phyloP scores from a whole-genome alignment of 1,284 basidiomycete species.

The Wolfiporia cocos region DNA sequence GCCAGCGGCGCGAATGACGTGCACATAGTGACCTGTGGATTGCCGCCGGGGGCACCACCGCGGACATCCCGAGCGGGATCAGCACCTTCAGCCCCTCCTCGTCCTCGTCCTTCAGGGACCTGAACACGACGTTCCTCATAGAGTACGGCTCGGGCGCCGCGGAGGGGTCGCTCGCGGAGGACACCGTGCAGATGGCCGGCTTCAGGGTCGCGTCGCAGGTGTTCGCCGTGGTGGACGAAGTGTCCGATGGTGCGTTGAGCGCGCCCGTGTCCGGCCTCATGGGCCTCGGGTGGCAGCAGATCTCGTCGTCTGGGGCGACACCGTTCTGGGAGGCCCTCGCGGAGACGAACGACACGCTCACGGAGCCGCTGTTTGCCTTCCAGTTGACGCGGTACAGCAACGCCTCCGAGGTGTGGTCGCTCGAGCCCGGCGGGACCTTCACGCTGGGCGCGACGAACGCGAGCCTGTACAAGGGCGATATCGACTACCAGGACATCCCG shows the following conservation, averaged over 20 bases:
- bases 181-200: slow-evolving; percentile 33
- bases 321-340: slow-evolving; percentile 61
- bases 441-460: slow-evolving; percentile 69
- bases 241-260: slow-evolving; percentile 20
- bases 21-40: slow-evolving; percentile 24
- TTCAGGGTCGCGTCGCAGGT: slow-evolving; percentile 39
- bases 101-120: slow-evolving; percentile 21
- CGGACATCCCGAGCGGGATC: slow-evolving; percentile 15
- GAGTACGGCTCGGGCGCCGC: slow-evolving; percentile 29
- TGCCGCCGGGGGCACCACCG: slow-evolving; percentile 8
- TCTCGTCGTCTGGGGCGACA: slow-evolving; percentile 32
- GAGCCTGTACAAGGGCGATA: slow-evolving; percentile 68
- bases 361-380: slow-evolving; percentile 72
- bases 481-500: slow-evolving; percentile 70
- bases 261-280: slow-evolving; percentile 30
- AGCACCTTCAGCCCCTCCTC: slow-evolving; percentile 18
- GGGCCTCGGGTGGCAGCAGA: slow-evolving; percentile 32
- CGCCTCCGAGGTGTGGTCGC: slow-evolving; percentile 33
- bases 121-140: slow-evolving; percentile 21
- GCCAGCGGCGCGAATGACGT: neutral
- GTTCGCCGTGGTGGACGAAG: slow-evolving; percentile 28
- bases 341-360: slow-evolving; percentile 45
- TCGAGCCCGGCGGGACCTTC: slow-evolving; percentile 77
- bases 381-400: slow-evolving; percentile 76
- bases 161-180: slow-evolving; percentile 27